Evolutionary conservation across 177 flowering plant genomes (phyloP).

Genomic region (Vitis hybrid): DNA sequence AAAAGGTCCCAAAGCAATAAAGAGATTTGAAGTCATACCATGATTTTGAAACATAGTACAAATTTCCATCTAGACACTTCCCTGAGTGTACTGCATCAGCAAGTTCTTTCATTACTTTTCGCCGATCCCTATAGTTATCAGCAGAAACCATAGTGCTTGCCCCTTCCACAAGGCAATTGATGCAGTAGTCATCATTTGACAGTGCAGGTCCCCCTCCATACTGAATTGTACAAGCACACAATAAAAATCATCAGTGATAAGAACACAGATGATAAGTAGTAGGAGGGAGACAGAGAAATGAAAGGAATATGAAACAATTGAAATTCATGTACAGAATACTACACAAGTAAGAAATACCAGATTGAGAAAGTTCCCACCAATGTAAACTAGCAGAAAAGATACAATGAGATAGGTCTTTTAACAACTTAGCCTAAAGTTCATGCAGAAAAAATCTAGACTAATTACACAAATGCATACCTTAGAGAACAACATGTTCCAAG

Average conservation of each 20-base stretch:
- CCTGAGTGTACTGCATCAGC: slow-evolving; percentile 78
- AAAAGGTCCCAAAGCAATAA: neutral
- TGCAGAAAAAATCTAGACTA: neutral
- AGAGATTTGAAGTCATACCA: slow-evolving; percentile 48
- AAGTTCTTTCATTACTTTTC: slow-evolving; percentile 68
- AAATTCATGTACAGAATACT: neutral
- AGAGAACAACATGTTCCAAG: slow-evolving; percentile 60
- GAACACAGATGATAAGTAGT: neutral
- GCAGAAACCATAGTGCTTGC: slow-evolving; percentile 57
- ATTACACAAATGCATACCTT: slow-evolving; percentile 49
- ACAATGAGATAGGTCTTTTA: neutral
- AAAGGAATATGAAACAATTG: neutral
- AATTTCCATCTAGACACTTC: slow-evolving; percentile 49
- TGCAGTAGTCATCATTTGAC: slow-evolving; percentile 61
- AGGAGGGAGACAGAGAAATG: neutral
- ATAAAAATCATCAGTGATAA: slow-evolving; percentile 11
- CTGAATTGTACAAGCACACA: slow-evolving; percentile 37
- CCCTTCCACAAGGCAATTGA: slow-evolving; percentile 61
- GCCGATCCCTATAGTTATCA: slow-evolving; percentile 68
- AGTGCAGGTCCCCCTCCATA: slow-evolving; percentile 76
- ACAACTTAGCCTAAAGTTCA: neutral
- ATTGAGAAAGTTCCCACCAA: neutral
- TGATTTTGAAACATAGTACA: slow-evolving; percentile 67
- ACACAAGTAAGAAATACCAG: neutral
- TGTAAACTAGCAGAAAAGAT: neutral